These are phyloP conservation scores for Globisporangium paroecandrum DNA, from an alignment of 352 stramenopile genomes.

Conservation along the genomic window DNA sequence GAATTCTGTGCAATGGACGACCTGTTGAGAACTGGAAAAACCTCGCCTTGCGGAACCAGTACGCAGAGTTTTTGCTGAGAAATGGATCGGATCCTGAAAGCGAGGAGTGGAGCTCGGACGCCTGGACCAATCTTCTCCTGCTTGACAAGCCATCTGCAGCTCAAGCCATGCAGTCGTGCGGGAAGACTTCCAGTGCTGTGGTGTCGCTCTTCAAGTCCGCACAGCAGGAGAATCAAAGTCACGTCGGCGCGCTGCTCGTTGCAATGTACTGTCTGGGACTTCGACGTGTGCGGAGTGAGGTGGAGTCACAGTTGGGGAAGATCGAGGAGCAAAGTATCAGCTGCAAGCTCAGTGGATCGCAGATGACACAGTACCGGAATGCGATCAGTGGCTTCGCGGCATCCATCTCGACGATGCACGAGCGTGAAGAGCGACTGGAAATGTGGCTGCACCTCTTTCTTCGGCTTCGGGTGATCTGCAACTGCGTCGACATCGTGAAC, in stretches of 20 bases:
- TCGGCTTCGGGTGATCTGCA: conserved; percentile 68
- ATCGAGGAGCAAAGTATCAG: conserved; percentile 81
- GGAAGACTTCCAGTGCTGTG: conserved; percentile 37
- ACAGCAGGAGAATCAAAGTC: conserved; percentile 25
- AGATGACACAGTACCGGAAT: conserved; percentile 68
- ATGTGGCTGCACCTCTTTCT: conserved; percentile 68
- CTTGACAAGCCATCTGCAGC: conserved; percentile 48
- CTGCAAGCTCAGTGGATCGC: conserved; percentile 44
- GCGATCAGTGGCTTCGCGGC: conserved; percentile 51
- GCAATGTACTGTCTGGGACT: conserved; percentile 61
- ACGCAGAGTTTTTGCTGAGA: conserved; percentile 48
- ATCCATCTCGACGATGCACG: conserved; percentile 31
- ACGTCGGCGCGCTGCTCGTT: conserved; percentile 44
- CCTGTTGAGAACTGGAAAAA: conserved; percentile 59
- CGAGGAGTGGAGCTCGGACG: conserved; percentile 12
- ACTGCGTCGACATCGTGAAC: conserved; percentile 74
- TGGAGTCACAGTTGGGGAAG: conserved; percentile 75
- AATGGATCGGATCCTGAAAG: conserved; percentile 17
- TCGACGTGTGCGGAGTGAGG: conserved; percentile 65
- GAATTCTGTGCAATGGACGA: conserved; percentile 61
- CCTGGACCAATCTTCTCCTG: conserved; percentile 21
- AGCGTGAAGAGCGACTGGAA: conserved; percentile 50
- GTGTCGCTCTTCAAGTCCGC: conserved; percentile 44
- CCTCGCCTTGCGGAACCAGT: conserved; percentile 34
- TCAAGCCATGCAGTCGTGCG: conserved; percentile 42